These are phyloP conservation scores for Ramalina intermedia DNA, from an alignment of 495 filamentous ascomycete species.

Conservation along the genomic window DNA sequence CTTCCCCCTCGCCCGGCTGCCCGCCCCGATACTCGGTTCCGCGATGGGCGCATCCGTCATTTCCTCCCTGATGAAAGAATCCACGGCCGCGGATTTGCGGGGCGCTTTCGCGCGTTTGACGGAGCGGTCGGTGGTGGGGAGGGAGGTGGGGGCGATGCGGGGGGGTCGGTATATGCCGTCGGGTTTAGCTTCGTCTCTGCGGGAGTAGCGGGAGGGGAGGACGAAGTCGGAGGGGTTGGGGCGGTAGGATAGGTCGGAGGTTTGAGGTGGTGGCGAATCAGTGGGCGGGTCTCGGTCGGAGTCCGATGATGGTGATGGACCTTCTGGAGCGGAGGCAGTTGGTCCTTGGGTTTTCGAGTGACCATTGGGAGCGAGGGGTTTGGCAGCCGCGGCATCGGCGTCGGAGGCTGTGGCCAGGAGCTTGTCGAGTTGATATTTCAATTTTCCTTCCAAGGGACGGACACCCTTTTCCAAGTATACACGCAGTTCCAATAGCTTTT, in stretches of 20 bases:
- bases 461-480: slow-evolving; percentile 85
- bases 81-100: slow-evolving; percentile 58
- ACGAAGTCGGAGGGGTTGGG: slow-evolving; percentile 49
- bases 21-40: slow-evolving; percentile 71
- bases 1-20: slow-evolving; percentile 53
- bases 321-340: slow-evolving; percentile 15
- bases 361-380: slow-evolving; percentile 2
- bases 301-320: slow-evolving; percentile 16
- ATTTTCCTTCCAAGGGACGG: slow-evolving; percentile 66
- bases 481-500: slow-evolving; percentile 71
- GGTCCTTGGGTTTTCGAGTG: slow-evolving; percentile 14
- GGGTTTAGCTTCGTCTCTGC: slow-evolving; percentile 12
- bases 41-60: slow-evolving; percentile 63
- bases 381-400: slow-evolving; percentile 29
- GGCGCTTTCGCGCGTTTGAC: slow-evolving; percentile 36
- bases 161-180: slow-evolving; percentile 68
- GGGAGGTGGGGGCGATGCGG: slow-evolving; percentile 58
- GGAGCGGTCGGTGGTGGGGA: slow-evolving; percentile 42
- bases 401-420: slow-evolving; percentile 78
- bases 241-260: slow-evolving; percentile 53
- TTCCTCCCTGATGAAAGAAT: slow-evolving; percentile 74
- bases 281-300: slow-evolving; percentile 26
- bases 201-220: slow-evolving; percentile 17
- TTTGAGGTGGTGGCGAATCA: slow-evolving; percentile 23
- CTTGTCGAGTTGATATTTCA: slow-evolving; percentile 83